Conservation (phyloP, 2,329 filamentous ascomycete species). For the Rhynchosporium graminicola region DNA sequence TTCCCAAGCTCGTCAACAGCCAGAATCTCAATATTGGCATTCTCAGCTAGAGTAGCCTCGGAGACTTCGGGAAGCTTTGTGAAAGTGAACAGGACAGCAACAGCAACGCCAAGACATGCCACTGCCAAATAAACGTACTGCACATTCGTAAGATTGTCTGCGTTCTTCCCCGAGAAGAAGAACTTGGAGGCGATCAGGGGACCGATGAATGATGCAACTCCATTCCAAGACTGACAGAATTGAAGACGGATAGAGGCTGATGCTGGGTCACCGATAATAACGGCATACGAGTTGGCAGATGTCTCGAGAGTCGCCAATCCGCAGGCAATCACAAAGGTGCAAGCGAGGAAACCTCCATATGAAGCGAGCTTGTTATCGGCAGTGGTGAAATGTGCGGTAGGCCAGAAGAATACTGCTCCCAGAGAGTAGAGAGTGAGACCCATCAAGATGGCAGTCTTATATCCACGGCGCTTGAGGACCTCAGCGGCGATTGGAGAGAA, state of each 20-base stretch:
- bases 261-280: conserved; percentile 70
- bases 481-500: conserved; percentile 67
- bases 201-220: conserved; percentile 70
- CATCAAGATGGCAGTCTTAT: conserved; percentile 76
- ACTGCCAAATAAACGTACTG: conserved; percentile 84
- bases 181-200: conserved; percentile 73
- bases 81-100: conserved; percentile 68
- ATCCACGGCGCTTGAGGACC: conserved; percentile 71
- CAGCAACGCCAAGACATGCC: conserved; percentile 68
- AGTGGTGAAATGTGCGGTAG: conserved; percentile 67
- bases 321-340: conserved; percentile 72
- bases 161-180: conserved; percentile 61
- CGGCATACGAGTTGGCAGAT: conserved; percentile 72
- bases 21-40: conserved; percentile 46
- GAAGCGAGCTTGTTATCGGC: conserved; percentile 55
- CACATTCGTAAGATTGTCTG: conserved; percentile 72
- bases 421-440: conserved; percentile 73
- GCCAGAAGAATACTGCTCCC: conserved; percentile 83
- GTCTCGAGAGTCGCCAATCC: conserved; percentile 77
- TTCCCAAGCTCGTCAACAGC: conserved; percentile 54
- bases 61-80: conserved; percentile 63
- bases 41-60: conserved; percentile 47
- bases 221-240: conserved; percentile 74
- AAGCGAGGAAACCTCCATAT: conserved; percentile 75
- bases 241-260: conserved; percentile 75